phyloP scores from a whole-genome alignment of 768 basidiomycete species.

The Auriscalpium orientale region DNA sequence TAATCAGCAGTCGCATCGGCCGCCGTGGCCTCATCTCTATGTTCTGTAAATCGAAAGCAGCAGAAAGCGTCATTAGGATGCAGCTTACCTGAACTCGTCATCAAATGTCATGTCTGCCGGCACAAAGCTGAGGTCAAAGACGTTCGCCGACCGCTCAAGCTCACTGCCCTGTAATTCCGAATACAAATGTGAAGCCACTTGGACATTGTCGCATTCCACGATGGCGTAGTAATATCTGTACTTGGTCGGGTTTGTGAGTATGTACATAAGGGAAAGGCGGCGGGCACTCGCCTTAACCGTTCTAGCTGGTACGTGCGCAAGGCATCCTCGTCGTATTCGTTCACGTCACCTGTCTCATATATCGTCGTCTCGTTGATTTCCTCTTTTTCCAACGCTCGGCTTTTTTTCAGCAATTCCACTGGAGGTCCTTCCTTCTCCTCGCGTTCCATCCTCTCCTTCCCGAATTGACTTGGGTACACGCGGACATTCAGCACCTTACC shows the following conservation, averaged over 20 bases:
- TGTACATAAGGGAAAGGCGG: background rate
- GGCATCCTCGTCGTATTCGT: conserved; percentile 83
- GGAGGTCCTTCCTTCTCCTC: conserved; percentile 94
- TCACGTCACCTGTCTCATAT: conserved; percentile 58
- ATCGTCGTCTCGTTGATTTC: conserved; percentile 60
- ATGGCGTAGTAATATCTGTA: conserved; percentile 92
- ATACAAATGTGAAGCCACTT: conserved; percentile 74
- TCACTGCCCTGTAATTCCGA: conserved; percentile 90
- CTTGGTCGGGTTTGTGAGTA: background rate
- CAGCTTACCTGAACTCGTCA: conserved; percentile 56
- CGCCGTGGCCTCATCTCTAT: conserved; percentile 75
- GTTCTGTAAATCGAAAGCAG: background rate
- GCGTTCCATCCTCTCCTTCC: conserved; percentile 73
- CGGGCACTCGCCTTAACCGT: conserved; percentile 62
- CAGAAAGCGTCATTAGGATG: background rate
- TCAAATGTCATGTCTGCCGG: conserved; percentile 86
- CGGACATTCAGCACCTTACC: conserved; percentile 72
- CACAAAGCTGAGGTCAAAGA: conserved; percentile 92
- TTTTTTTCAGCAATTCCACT: conserved; percentile 67
- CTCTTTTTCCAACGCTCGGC: conserved; percentile 34
- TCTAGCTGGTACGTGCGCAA: conserved; percentile 90
- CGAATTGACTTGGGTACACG: conserved; percentile 92
- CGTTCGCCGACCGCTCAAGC: conserved; percentile 92
- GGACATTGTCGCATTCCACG: conserved; percentile 74
- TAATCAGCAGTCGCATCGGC: conserved; percentile 49